Conservation (phyloP, 2,329 filamentous ascomycete genomes). For the Clonostachys solani region DNA sequence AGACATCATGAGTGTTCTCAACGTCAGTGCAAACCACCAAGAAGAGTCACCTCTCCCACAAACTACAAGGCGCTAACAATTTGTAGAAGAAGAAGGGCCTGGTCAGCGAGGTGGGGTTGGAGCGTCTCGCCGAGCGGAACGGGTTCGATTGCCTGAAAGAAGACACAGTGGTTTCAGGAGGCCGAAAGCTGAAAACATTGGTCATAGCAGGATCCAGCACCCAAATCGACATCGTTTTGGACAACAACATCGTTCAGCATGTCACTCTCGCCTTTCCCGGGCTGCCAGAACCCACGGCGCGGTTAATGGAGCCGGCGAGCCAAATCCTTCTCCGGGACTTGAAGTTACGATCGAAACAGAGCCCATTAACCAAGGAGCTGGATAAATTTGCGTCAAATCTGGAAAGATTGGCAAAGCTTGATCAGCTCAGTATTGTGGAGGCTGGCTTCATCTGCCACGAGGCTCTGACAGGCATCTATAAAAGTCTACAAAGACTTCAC, state of each 20-base stretch:
- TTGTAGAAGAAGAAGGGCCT: slow-evolving; percentile 47
- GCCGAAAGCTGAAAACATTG: slow-evolving; percentile 47
- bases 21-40: slow-evolving; percentile 27
- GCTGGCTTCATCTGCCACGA: slow-evolving; percentile 69
- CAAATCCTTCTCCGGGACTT: slow-evolving; percentile 64
- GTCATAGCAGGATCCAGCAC: slow-evolving; percentile 52
- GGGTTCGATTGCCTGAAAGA: slow-evolving; percentile 65
- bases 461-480: slow-evolving; percentile 69
- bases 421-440: slow-evolving; percentile 65
- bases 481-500: slow-evolving; percentile 65
- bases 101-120: slow-evolving; percentile 72
- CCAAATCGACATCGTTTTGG: slow-evolving; percentile 46
- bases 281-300: slow-evolving; percentile 51
- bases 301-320: slow-evolving; percentile 57
- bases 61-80: neutral
- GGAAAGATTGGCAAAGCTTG: slow-evolving; percentile 62
- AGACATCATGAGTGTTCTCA: slow-evolving; percentile 42
- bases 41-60: neutral
- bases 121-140: slow-evolving; percentile 62
- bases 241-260: slow-evolving; percentile 56
- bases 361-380: slow-evolving; percentile 65
- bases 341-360: slow-evolving; percentile 52
- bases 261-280: slow-evolving; percentile 62
- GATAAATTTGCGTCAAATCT: slow-evolving; percentile 70
- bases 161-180: slow-evolving; percentile 37